A percentile compares a stretch with the other conserved stretches of the same genome.
Conservation (phyloP, 2,329 filamentous ascomycete genomes). For the Fusarium goolgardi region DNA sequence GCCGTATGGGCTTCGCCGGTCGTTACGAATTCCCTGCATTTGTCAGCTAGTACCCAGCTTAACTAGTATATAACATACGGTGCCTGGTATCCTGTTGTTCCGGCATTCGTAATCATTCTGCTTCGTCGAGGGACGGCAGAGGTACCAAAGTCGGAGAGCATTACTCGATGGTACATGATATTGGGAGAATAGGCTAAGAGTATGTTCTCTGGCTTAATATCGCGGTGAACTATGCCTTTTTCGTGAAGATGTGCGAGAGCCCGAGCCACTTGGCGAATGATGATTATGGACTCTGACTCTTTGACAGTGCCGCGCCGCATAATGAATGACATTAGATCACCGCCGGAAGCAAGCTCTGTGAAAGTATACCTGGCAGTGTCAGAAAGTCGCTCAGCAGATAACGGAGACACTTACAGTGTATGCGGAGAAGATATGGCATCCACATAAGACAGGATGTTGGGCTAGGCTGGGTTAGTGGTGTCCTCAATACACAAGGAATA, state of each 20-base stretch:
- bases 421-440: constrained; percentile 63
- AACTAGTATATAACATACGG: constrained; percentile 53
- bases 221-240: constrained; percentile 64
- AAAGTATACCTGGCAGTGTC: constrained; percentile 61
- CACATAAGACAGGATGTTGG: constrained; percentile 64
- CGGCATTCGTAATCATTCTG: constrained; percentile 58
- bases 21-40: constrained; percentile 54
- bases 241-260: constrained; percentile 61
- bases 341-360: constrained; percentile 66
- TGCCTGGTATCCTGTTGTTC: constrained; percentile 61
- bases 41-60: constrained; percentile 10
- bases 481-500: not conserved
- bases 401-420: constrained; percentile 55
- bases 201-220: constrained; percentile 67
- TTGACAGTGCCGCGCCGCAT: constrained; percentile 51
- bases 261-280: constrained; percentile 61
- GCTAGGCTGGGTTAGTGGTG: constrained; percentile 53
- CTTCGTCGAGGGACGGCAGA: constrained; percentile 57
- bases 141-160: constrained; percentile 65
- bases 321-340: constrained; percentile 64
- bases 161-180: constrained; percentile 57
- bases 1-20: constrained; percentile 47
- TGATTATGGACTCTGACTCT: constrained; percentile 58
- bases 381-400: not conserved
- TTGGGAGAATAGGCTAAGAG: constrained; percentile 61